Evolutionary conservation across 495 filamentous ascomycete species (phyloP).

Genomic region (Aspergillus asperescens): DNA sequence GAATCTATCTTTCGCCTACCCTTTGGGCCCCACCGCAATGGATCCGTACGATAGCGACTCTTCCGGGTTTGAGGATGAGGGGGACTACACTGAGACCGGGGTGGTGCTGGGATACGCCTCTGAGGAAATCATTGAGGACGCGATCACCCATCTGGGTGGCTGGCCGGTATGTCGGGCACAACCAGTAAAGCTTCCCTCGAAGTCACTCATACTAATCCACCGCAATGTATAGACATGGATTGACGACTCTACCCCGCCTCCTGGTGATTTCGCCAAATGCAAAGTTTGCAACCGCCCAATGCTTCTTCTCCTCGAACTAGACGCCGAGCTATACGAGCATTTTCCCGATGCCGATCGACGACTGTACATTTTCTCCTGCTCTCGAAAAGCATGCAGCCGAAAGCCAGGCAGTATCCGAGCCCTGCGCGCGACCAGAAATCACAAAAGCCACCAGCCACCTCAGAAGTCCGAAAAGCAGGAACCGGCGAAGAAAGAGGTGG

Average conservation of each 20-base stretch:
- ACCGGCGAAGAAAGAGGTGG: slow-evolving; percentile 30
- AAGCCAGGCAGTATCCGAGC: slow-evolving; percentile 75
- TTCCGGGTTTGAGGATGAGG: slow-evolving; percentile 53
- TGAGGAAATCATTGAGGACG: slow-evolving; percentile 72
- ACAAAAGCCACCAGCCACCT: slow-evolving; percentile 23
- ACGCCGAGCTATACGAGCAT: slow-evolving; percentile 80
- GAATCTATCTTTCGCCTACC: not conserved
- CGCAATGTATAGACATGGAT: slow-evolving; percentile 65
- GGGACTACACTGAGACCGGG: slow-evolving; percentile 75
- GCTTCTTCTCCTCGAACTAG: slow-evolving; percentile 80
- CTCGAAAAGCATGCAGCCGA: slow-evolving; percentile 70
- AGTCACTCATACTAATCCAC: slow-evolving; percentile 4
- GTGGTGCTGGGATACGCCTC: slow-evolving; percentile 90
- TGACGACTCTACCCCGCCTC: slow-evolving; percentile 60
- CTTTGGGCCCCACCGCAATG: slow-evolving; percentile 46
- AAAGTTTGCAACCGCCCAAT: slow-evolving; percentile 82
- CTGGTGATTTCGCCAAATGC: slow-evolving; percentile 75
- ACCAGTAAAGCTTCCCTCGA: not conserved
- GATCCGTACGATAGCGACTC: slow-evolving; percentile 77
- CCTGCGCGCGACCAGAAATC: slow-evolving; percentile 56
- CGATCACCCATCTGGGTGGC: slow-evolving; percentile 85
- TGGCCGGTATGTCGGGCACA: slow-evolving; percentile 58
- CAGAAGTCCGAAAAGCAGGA: slow-evolving; percentile 33
- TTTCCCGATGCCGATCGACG: slow-evolving; percentile 83
- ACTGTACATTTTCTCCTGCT: slow-evolving; percentile 79